Conservation (phyloP, 257 asterid genomes). For the Misopates orontium region DNA sequence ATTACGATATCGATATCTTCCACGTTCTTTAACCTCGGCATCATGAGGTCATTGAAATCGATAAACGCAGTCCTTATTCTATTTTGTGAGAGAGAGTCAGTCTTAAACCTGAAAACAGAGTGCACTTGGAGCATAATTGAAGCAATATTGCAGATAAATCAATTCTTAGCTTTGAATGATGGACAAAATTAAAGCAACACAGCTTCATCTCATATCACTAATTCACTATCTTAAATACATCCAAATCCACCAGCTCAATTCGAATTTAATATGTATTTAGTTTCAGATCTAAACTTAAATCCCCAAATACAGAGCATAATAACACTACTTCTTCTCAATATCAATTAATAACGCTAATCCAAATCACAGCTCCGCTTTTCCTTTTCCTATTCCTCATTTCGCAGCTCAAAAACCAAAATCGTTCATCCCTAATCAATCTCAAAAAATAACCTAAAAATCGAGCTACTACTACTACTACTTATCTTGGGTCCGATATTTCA, state of each 20-base stretch:
- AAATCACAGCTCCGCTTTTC: slow-evolving; percentile 23
- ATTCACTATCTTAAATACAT: no score
- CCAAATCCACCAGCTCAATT: no score
- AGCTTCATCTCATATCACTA: no score
- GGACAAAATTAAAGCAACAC: background rate
- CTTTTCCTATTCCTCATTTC: slow-evolving; percentile 30
- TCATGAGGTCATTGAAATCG: slow-evolving; percentile 69
- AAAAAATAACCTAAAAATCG: no score
- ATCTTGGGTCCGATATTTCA: background rate
- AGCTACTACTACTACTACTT: no score
- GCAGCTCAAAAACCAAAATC: slow-evolving; percentile 18
- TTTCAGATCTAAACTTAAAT: slow-evolving; percentile 34
- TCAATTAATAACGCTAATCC: background rate
- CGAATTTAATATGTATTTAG: background rate
- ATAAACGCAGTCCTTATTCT: no score
- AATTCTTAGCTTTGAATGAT: slow-evolving; percentile 39
- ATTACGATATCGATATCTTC: slow-evolving; percentile 3
- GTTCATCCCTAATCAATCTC: background rate
- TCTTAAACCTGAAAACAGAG: slow-evolving; percentile 3
- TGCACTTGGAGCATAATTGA: background rate
- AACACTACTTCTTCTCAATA: background rate
- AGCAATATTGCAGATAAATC: slow-evolving; percentile 6
- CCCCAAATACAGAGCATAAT: background rate
- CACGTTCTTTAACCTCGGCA: slow-evolving; percentile 13
- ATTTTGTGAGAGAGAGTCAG: no score